Evolutionary conservation across 805 yeast genomes (phyloP).

Genomic region (Wickerhamomyces hampshirensis): DNA sequence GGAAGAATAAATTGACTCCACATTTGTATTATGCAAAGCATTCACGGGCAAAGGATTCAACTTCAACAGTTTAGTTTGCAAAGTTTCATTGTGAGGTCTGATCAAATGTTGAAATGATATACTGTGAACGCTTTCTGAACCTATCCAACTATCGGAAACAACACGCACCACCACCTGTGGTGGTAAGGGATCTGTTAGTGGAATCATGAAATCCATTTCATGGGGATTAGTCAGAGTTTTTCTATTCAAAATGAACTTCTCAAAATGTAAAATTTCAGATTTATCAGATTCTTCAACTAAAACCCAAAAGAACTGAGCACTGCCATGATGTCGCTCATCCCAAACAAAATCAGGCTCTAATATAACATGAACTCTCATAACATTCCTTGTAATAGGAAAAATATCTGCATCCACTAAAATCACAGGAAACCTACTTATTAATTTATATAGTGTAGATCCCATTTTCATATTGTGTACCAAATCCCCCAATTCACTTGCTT

Average conservation of each 20-base stretch:
- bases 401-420: conserved; percentile 74
- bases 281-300: conserved; percentile 83
- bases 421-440: conserved; percentile 70
- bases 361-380: conserved; percentile 71
- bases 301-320: conserved; percentile 85
- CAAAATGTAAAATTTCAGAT: conserved; percentile 72
- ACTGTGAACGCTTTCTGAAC: conserved; percentile 69
- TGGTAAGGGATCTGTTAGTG: conserved; percentile 84
- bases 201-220: conserved; percentile 88
- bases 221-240: conserved; percentile 51
- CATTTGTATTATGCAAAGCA: conserved; percentile 64
- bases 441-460: conserved; percentile 58
- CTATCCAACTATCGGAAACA: conserved; percentile 85
- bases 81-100: conserved; percentile 81
- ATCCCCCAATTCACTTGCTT: conserved; percentile 77
- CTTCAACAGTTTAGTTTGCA: conserved; percentile 73
- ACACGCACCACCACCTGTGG: conserved; percentile 79
- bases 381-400: conserved; percentile 83
- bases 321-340: conserved; percentile 81
- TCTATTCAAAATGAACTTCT: conserved; percentile 65
- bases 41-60: conserved; percentile 82
- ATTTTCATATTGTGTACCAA: conserved; percentile 75
- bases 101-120: conserved; percentile 89
- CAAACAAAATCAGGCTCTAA: conserved; percentile 78
- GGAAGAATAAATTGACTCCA: conserved; percentile 63